Percentiles rank a stretch among this genome's conserved stretches.
These are phyloP conservation scores for Boletus rufocinnamomeus DNA, from an alignment of 768 basidiomycete genomes.

Conservation along the genomic window DNA sequence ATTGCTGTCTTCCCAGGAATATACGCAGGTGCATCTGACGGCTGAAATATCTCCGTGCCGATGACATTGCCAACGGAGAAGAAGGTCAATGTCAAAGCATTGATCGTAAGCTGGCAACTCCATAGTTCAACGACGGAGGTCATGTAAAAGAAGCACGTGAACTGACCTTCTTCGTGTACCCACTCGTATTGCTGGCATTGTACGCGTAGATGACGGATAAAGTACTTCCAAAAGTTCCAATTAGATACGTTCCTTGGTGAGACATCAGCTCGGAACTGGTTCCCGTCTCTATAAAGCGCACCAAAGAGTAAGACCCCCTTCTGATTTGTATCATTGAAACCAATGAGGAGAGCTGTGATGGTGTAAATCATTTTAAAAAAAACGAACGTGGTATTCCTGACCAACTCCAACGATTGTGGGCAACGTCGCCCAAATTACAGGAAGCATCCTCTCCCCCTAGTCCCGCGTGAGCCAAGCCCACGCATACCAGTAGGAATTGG, in stretches of 20 bases:
- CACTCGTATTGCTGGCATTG: conserved; percentile 30
- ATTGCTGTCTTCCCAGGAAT: conserved; percentile 39
- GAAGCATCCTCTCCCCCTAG: conserved; percentile 21
- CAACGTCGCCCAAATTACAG: conserved; percentile 8
- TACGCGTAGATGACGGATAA: conserved; percentile 31
- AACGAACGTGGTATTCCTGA: neutral
- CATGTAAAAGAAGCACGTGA: too few species aligned
- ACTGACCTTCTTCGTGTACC: conserved; percentile 32
- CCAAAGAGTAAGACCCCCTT: conserved; percentile 26
- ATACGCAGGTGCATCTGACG: conserved; percentile 29
- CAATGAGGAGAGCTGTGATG: conserved; percentile 24
- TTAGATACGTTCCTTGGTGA: conserved; percentile 18
- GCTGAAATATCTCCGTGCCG: conserved; percentile 30
- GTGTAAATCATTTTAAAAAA: neutral
- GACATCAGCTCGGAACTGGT: neutral
- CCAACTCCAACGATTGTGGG: conserved; percentile 18
- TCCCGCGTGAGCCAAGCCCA: conserved; percentile 1
- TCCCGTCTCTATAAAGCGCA: neutral
- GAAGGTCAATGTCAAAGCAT: conserved; percentile 20
- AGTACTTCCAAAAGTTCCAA: conserved; percentile 29
- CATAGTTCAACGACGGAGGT: neutral
- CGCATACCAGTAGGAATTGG: neutral
- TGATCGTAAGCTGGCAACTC: conserved; percentile 20
- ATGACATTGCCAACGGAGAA: conserved; percentile 26
- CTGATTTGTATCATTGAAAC: conserved; percentile 21